Evolutionary conservation across 257 asterid species (phyloP).

Genomic region (Fraxinus cuspidata): DNA sequence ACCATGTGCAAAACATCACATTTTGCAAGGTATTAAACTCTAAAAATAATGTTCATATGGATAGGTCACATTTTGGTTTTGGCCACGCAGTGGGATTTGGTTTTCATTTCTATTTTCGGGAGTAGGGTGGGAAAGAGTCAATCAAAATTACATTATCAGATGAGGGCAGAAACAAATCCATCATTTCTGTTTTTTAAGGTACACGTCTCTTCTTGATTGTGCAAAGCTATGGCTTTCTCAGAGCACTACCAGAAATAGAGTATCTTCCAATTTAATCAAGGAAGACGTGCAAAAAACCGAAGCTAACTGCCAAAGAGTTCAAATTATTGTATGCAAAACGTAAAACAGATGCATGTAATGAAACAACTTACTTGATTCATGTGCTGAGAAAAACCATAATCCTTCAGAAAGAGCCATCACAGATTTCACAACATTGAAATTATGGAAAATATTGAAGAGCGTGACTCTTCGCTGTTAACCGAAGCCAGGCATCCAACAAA

Average conservation of each 20-base stretch:
- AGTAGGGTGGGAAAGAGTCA: neutral
- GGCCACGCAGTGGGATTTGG: neutral
- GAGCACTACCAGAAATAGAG: neutral
- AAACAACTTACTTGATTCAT: conserved; percentile 49
- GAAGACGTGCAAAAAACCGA: conserved; percentile 1
- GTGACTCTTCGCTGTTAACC: conserved; percentile 15
- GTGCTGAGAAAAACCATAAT: conserved; percentile 31
- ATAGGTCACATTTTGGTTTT: neutral
- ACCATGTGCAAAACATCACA: conserved; percentile 3
- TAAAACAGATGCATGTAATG: neutral
- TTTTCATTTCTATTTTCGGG: neutral
- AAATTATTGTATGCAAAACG: conserved; percentile 2
- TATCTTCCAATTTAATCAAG: neutral
- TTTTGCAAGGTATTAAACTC: neutral
- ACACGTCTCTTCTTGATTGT: neutral
- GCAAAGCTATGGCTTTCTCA: neutral
- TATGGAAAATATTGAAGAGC: conserved; percentile 24
- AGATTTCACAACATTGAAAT: conserved; percentile 24
- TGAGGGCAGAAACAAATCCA: neutral
- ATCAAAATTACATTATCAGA: neutral
- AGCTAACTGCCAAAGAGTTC: conserved; percentile 6
- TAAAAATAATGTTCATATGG: neutral
- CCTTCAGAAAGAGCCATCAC: conserved; percentile 32
- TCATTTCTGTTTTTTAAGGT: neutral
- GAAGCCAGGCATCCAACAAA: conserved; percentile 31